These are phyloP conservation scores for Pythium aristosporum DNA, from an alignment of 352 stramenopile genomes.

Conservation along the genomic window DNA sequence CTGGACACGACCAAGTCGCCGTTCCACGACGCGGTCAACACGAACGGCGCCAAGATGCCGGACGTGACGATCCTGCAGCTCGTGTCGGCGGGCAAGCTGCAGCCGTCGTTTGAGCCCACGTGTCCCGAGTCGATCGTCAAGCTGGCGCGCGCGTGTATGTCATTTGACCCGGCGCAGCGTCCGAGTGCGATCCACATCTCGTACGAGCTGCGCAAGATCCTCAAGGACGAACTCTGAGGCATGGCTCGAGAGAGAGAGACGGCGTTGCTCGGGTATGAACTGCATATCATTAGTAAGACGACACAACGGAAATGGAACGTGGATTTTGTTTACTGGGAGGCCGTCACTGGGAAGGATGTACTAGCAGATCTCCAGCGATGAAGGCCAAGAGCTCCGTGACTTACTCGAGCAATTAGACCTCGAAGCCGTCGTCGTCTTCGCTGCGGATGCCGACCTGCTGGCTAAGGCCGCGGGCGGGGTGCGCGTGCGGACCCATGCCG, in stretches of 20 bases:
- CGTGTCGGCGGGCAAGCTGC: slow-evolving; percentile 56
- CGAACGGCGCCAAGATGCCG: slow-evolving; percentile 44
- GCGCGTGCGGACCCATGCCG: neutral
- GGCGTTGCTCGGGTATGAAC: too few species aligned
- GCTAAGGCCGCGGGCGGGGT: neutral
- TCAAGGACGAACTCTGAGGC: slow-evolving; percentile 38
- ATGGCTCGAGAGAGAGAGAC: too few species aligned
- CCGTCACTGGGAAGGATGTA: too few species aligned
- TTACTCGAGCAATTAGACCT: neutral
- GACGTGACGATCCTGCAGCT: slow-evolving; percentile 64
- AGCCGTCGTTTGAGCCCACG: slow-evolving; percentile 52
- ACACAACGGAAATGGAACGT: too few species aligned
- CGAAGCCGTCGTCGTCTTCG: neutral
- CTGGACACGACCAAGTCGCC: slow-evolving; percentile 66
- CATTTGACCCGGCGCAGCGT: slow-evolving; percentile 60
- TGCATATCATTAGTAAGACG: too few species aligned
- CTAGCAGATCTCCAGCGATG: too few species aligned
- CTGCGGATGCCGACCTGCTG: neutral
- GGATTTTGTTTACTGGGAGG: too few species aligned
- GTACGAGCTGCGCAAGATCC: slow-evolving; percentile 77
- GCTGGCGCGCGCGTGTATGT: slow-evolving; percentile 58
- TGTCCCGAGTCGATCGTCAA: slow-evolving; percentile 58
- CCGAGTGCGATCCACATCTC: slow-evolving; percentile 76
- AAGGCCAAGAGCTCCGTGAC: too few species aligned
- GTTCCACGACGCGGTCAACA: slow-evolving; percentile 52